Percentiles rank a stretch among this genome's conserved stretches.
phyloP scores from a whole-genome alignment of 257 asterid genomes.

The Leonotis leonurus region DNA sequence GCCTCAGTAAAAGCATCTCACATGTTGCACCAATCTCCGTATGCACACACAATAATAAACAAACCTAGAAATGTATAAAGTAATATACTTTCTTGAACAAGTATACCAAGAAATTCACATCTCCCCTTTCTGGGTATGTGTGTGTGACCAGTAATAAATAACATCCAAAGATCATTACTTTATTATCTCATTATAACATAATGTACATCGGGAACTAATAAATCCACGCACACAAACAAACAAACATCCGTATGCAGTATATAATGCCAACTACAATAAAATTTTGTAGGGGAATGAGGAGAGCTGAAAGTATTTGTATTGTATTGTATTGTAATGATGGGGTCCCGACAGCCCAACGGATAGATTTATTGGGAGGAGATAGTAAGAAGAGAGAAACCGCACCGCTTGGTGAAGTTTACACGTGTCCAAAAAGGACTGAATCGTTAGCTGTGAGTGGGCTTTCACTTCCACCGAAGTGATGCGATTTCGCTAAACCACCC shows the following conservation, averaged over 20 bases:
- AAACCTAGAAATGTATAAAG: not conserved
- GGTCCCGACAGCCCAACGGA: constrained; percentile 29
- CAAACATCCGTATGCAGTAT: not conserved
- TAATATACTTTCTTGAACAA: not conserved
- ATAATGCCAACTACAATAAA: constrained; percentile 22
- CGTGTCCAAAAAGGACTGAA: constrained; percentile 43
- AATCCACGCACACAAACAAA: no score
- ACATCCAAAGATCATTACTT: constrained; percentile 10
- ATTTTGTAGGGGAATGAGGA: constrained; percentile 2
- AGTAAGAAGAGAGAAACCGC: constrained; percentile 17
- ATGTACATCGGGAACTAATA: not conserved
- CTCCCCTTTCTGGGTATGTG: not conserved
- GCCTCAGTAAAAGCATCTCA: constrained; percentile 66
- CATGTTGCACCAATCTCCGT: constrained; percentile 38
- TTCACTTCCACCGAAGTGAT: constrained; percentile 11
- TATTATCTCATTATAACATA: not conserved
- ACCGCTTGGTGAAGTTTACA: constrained; percentile 22
- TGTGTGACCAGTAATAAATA: constrained; percentile 12
- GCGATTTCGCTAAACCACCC: constrained; percentile 10
- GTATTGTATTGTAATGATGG: no score
- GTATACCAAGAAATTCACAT: no score
- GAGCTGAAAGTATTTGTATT: not conserved
- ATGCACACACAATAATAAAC: not conserved
- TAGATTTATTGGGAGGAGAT: constrained; percentile 32
- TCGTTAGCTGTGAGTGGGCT: constrained; percentile 8